phyloP scores from a whole-genome alignment of 1,139 yeast genomes.

The Tardiomyces blankii region DNA sequence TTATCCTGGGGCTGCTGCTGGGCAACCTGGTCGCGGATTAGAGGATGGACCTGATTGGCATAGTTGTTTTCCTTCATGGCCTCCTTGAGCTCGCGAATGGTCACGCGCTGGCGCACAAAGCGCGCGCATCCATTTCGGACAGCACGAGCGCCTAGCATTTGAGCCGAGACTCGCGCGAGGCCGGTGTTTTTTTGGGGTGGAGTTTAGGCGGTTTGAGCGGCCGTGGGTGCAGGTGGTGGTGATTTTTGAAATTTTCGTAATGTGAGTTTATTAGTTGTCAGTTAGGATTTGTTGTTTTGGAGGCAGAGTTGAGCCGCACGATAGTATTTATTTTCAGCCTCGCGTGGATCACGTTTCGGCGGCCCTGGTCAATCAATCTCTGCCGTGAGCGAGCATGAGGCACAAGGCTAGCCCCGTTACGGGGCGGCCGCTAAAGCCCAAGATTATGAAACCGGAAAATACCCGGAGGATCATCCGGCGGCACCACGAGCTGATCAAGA shows the following conservation, averaged over 20 bases:
- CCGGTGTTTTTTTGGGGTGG: too few relatives aligned
- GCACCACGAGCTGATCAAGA: constrained; percentile 26
- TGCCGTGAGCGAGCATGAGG: not conserved
- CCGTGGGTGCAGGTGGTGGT: too few relatives aligned
- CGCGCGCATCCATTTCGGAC: not conserved
- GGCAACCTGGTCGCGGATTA: not conserved
- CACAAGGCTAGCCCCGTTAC: constrained; percentile 7
- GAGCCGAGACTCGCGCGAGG: too few relatives aligned
- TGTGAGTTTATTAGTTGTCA: too few relatives aligned
- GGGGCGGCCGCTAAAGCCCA: constrained; percentile 9
- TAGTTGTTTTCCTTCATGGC: not conserved
- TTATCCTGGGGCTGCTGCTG: not conserved
- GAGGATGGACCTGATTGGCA: not conserved
- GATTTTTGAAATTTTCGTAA: too few relatives aligned
- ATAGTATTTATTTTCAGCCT: too few relatives aligned
- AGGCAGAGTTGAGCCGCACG: too few relatives aligned
- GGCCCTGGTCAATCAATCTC: too few relatives aligned
- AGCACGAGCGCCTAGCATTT: not conserved
- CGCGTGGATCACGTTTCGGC: too few relatives aligned
- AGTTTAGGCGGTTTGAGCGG: constrained; percentile 1
- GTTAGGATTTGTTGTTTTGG: too few relatives aligned
- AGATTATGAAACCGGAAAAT: constrained; percentile 11
- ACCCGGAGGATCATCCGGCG: constrained; percentile 23
- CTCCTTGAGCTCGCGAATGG: not conserved
- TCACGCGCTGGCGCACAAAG: not conserved